Evolutionary conservation across 805 yeast genomes (phyloP), one percentile per base, ranked within the genome.

Genomic region (Cyberlindnera nakhonratchasimensis): DNA sequence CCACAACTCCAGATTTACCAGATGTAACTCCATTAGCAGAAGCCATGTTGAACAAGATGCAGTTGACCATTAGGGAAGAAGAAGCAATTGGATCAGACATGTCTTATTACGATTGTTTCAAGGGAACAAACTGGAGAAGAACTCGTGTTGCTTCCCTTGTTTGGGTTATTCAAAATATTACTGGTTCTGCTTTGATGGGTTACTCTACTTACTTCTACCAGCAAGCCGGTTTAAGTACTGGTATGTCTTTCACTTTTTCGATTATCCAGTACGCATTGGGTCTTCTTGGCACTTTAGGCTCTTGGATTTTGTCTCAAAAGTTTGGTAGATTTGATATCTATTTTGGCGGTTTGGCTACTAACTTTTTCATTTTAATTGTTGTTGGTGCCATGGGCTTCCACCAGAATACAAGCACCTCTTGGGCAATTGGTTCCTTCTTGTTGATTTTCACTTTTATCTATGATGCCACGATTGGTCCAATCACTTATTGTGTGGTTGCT

Each of bases 191-290:
- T 2, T 67, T 71, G 54, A 53, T 57, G 47, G 65, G 69, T 59
- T 75, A 69, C 55, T 63, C 78, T 8, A 70, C 79, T 6, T 75
- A 72, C 49, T 74, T 72, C 57, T 74, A 68, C 49, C 51, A 59
- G 31, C 71, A 72, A 46, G 76, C 79, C 29, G 80, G 80, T 37
- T 63, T 71, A 51, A 55, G 66, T 10, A 55, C 62, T 3, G 47
- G 64, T 19, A 67, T 65, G 61, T 61, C 77, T 3, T 75, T 71
- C 60, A 53, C 53, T 4, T 69, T 69, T 35, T 67, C 59, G 14
- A 54, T 60, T 39, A 66, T 65, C 23, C 64, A 63, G 29, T 64
- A 65, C 41, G 53, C 57, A 6, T 45, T 66, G 17, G 65, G 70
- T 11, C 46, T 66, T 3, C 13, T 46, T 12, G 69, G 70, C 11